phyloP scores from a whole-genome alignment of 768 basidiomycete genomes.

The Calocybe indica region DNA sequence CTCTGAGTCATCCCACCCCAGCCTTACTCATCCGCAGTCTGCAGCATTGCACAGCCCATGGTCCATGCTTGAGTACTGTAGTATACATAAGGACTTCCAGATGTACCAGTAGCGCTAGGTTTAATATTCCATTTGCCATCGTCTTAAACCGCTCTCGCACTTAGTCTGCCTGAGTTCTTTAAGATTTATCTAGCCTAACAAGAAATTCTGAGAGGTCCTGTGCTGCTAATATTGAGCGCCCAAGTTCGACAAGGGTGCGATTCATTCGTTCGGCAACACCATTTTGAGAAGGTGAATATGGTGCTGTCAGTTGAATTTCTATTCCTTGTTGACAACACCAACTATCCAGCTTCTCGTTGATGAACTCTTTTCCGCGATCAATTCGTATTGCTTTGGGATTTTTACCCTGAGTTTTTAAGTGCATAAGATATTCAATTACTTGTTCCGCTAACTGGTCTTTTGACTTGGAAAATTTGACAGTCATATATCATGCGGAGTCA shows the following conservation, averaged over 20 bases:
- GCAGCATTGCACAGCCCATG: too few species aligned
- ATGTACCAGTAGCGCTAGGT: too few species aligned
- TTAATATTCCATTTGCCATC: too few species aligned
- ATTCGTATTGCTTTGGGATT: conserved; percentile 11
- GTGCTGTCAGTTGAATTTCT: conserved; percentile 10
- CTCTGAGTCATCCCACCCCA: too few species aligned
- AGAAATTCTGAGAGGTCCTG: conserved; percentile 11
- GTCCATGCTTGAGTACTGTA: too few species aligned
- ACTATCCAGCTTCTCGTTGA: conserved; percentile 10
- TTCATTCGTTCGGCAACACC: conserved; percentile 23
- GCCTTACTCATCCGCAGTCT: too few species aligned
- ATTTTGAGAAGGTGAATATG: conserved; percentile 17
- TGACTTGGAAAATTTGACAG: conserved; percentile 7
- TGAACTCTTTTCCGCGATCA: conserved; percentile 21
- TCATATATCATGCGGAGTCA: too few species aligned
- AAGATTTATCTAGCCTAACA: too few species aligned
- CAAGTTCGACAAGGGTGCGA: conserved; percentile 14
- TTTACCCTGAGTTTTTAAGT: conserved; percentile 13
- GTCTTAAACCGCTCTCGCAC: too few species aligned
- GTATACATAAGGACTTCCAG: too few species aligned
- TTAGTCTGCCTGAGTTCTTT: too few species aligned
- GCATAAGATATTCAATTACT: conserved; percentile 17
- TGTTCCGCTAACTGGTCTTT: conserved; percentile 10
- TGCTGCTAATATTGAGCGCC: conserved; percentile 13
- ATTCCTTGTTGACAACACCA: conserved; percentile 14